These are phyloP conservation scores for Bremia lactucae DNA, from an alignment of 352 stramenopile species.

Conservation along the genomic window DNA sequence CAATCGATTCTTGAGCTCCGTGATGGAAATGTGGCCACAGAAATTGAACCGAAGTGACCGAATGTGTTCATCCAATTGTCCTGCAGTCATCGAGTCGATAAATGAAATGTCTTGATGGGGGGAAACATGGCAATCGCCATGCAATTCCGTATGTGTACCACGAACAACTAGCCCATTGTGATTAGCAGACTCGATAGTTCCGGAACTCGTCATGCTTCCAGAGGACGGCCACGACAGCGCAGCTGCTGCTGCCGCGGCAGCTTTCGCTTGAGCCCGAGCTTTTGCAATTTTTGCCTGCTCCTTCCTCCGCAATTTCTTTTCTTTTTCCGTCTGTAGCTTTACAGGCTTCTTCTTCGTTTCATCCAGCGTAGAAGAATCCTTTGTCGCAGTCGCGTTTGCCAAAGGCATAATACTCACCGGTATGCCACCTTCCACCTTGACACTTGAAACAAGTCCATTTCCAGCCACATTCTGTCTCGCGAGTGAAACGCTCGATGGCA, in stretches of 20 bases:
- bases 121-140: slow-evolving; percentile 43
- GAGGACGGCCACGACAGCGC: slow-evolving; percentile 9
- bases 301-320: slow-evolving; percentile 78
- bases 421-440: slow-evolving; percentile 12
- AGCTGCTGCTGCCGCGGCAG: slow-evolving; percentile 26
- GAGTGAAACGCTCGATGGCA: background rate
- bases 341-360: slow-evolving; percentile 68
- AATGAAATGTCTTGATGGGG: slow-evolving; percentile 84
- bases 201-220: slow-evolving; percentile 2
- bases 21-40: slow-evolving; percentile 72
- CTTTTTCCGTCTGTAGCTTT: slow-evolving; percentile 76
- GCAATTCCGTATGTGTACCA: slow-evolving; percentile 50
- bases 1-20: slow-evolving; percentile 73
- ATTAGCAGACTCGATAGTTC: slow-evolving; percentile 13
- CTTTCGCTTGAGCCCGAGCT: slow-evolving; percentile 60
- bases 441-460: background rate
- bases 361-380: slow-evolving; percentile 14
- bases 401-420: background rate
- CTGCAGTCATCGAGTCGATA: slow-evolving; percentile 79
- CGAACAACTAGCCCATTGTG: slow-evolving; percentile 66
- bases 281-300: slow-evolving; percentile 76
- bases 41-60: slow-evolving; percentile 85
- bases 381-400: slow-evolving; percentile 1
- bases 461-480: slow-evolving; percentile 17
- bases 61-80: slow-evolving; percentile 83